Conservation (phyloP, 225 moss, liverwort and hornwort species). For the Rhytidiadelphus loreus region DNA sequence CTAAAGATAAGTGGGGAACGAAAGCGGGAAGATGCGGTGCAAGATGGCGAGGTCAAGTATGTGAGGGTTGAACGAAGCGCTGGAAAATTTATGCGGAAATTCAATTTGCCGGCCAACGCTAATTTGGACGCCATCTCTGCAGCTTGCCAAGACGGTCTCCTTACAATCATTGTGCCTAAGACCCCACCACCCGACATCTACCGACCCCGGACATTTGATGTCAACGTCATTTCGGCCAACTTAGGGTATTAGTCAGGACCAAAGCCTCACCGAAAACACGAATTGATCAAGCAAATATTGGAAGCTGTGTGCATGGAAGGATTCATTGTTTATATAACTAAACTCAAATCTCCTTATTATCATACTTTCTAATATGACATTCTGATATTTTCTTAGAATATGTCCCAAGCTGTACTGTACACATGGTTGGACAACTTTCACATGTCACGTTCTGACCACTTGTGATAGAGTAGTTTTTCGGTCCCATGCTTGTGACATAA, state of each 20-base stretch:
- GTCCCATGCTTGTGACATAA: not conserved
- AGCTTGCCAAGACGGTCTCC: conserved; percentile 59
- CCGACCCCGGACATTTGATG: conserved; percentile 56
- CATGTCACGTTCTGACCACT: not conserved
- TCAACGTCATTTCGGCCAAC: conserved; percentile 31
- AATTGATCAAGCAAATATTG: not conserved
- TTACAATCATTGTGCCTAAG: conserved; percentile 52
- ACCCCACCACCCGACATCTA: conserved; percentile 55
- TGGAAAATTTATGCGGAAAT: conserved; percentile 69
- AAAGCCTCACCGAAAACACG: not conserved
- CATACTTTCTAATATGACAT: not conserved
- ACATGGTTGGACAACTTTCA: not conserved
- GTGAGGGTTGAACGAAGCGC: conserved; percentile 63
- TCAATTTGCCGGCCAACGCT: conserved; percentile 56
- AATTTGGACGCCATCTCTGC: conserved; percentile 58
- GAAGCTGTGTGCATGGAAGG: not conserved
- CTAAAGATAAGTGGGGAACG: conserved; percentile 63
- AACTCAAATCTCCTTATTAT: not conserved
- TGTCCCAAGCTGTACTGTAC: not conserved
- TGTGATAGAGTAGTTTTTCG: not conserved
- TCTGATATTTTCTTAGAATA: not conserved
- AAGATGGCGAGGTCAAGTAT: conserved; percentile 61
- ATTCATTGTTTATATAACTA: not conserved
- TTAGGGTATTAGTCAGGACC: not conserved
- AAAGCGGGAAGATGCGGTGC: conserved; percentile 34